A percentile compares a stretch with the other conserved stretches of the same genome.
Conservation (phyloP, 179 eudicot genomes). For the Silene coronaria region DNA sequence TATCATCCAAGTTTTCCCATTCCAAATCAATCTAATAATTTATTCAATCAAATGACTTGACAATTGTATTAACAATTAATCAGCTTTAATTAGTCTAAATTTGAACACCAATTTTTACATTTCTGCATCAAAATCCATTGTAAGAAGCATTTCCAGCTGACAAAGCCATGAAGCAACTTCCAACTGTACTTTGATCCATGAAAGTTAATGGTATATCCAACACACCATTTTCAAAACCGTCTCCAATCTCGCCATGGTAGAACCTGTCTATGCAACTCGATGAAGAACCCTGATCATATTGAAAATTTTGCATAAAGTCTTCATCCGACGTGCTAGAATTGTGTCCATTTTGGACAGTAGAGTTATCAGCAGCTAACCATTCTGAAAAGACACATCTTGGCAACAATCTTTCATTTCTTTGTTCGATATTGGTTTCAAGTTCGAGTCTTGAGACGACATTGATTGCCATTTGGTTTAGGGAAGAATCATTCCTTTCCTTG, state of each 20-base stretch:
- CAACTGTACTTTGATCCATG: conserved; percentile 16
- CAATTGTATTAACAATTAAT: too few relatives aligned
- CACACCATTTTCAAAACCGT: conserved; percentile 16
- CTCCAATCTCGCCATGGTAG: conserved; percentile 17
- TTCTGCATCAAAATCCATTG: conserved; percentile 13
- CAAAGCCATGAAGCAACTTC: conserved; percentile 17
- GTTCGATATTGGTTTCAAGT: conserved; percentile 20
- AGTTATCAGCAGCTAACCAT: conserved; percentile 20
- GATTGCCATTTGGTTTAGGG: conserved; percentile 17
- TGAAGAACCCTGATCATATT: conserved; percentile 15
- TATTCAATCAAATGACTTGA: neutral
- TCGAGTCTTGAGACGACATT: conserved; percentile 16
- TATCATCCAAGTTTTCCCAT: neutral
- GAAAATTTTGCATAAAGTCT: conserved; percentile 11
- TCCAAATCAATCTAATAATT: neutral
- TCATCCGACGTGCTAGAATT: conserved; percentile 6
- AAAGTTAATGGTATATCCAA: conserved; percentile 20
- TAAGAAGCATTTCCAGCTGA: conserved; percentile 13
- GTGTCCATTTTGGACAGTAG: neutral
- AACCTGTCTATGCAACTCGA: conserved; percentile 13
- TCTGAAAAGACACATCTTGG: conserved; percentile 56
- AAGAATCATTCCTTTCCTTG: conserved; percentile 10
- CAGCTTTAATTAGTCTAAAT: neutral
- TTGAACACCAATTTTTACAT: neutral
- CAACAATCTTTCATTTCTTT: conserved; percentile 19